These are phyloP conservation scores for Apiospora malaysiana DNA, from an alignment of 2,329 filamentous ascomycete genomes.

Conservation along the genomic window DNA sequence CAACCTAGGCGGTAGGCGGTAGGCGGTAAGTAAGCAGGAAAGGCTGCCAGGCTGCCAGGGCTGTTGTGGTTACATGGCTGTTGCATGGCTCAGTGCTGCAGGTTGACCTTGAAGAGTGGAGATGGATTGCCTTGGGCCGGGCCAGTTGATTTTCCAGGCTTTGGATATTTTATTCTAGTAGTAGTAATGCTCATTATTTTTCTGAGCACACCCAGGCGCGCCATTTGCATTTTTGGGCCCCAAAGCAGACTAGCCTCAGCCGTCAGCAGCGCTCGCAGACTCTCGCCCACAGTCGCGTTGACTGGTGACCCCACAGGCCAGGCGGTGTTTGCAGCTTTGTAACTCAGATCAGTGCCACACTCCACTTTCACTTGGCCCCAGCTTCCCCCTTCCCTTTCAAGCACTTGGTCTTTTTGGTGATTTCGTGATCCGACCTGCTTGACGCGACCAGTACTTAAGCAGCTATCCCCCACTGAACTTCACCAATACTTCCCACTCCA, in stretches of 20 bases:
- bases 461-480: slow-evolving; percentile 37
- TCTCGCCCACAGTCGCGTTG: too few species aligned
- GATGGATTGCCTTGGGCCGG: background rate
- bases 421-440: slow-evolving; percentile 34
- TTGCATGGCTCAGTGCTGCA: background rate
- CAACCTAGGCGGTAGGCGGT: too few species aligned
- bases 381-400: slow-evolving; percentile 10
- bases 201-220: slow-evolving; percentile 1
- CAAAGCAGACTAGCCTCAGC: background rate
- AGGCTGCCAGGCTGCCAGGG: too few species aligned
- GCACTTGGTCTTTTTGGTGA: slow-evolving; percentile 26
- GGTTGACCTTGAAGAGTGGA: slow-evolving; percentile 10
- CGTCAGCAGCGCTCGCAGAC: too few species aligned
- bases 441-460: slow-evolving; percentile 44
- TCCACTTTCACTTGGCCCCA: background rate
- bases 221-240: slow-evolving; percentile 4
- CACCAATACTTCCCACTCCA: slow-evolving; percentile 31
- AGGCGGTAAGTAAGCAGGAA: too few species aligned
- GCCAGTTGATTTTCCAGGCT: slow-evolving; percentile 7
- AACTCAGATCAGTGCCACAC: slow-evolving; percentile 14
- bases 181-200: too few species aligned
- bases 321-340: background rate
- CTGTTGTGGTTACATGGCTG: background rate
- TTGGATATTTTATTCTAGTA: too few species aligned
- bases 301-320: background rate